Evolutionary conservation across 2,329 filamentous ascomycete species (phyloP).

Genomic region (Zasmidium cellare): DNA sequence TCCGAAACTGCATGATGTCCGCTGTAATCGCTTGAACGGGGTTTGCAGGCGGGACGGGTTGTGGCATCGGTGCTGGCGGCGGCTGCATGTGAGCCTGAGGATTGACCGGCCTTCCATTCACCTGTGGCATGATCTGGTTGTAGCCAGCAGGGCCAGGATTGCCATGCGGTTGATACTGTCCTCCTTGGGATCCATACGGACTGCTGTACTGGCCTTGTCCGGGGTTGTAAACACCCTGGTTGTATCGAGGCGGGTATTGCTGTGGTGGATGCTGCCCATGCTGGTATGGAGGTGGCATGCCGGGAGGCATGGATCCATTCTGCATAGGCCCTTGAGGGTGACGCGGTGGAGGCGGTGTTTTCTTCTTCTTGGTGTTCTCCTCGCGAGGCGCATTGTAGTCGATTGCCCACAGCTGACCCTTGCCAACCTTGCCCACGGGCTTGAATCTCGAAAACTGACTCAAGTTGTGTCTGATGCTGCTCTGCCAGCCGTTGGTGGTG

Average conservation of each 20-base stretch:
- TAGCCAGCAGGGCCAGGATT: neutral
- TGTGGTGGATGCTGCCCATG: constrained; percentile 18
- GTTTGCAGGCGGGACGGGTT: neutral
- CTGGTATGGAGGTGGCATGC: constrained; percentile 14
- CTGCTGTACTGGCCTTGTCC: constrained; percentile 16
- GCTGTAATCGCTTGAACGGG: neutral
- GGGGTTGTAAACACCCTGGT: constrained; percentile 15
- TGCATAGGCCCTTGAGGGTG: constrained; percentile 20
- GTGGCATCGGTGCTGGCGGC: neutral
- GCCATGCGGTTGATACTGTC: neutral
- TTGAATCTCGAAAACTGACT: constrained; percentile 59
- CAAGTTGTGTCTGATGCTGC: constrained; percentile 66
- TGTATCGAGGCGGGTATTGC: constrained; percentile 12
- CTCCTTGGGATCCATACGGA: constrained; percentile 8
- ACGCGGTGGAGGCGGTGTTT: constrained; percentile 41
- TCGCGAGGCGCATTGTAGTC: constrained; percentile 57
- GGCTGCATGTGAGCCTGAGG: neutral
- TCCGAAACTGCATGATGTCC: constrained; percentile 2
- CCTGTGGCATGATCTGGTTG: neutral
- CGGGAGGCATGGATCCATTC: constrained; percentile 19
- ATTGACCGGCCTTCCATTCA: neutral
- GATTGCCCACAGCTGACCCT: constrained; percentile 65
- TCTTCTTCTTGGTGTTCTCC: constrained; percentile 55
- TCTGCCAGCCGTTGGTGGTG: constrained; percentile 64
- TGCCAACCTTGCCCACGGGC: constrained; percentile 61